Base-by-base conservation (phyloP, 495 filamentous ascomycete species). In the Lophiostoma macrostomum region DNA sequence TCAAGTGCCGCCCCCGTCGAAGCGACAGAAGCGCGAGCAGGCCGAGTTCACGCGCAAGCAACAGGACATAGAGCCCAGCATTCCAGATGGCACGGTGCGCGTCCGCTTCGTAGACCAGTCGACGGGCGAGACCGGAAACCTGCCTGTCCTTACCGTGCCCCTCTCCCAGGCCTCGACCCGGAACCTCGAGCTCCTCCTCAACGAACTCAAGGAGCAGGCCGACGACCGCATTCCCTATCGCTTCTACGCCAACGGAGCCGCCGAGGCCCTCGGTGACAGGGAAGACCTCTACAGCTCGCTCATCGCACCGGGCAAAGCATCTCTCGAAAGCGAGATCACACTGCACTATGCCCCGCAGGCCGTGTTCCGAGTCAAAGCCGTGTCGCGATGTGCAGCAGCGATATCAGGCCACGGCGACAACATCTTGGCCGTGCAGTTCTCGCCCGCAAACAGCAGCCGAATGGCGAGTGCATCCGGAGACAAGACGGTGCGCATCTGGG, bases 391-490 rank as follows among this genome's bases (percentile, higher is more conserved):
- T 71, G 84, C 90, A 5, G 86, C 91, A 39, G 83, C 84, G 23
- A 91, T 99, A 56, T 79, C 85, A 5, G 93, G 93, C 7, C 94
- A 99, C 66, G 91, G 90, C 3, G 87, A 95, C 64, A 81, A 90
- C 0, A 99, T 99, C 58, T 80, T 99, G 5, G 80, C 87, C 13
- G 86, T 85, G 8, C 82, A 88, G 31, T 99, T 97, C 70, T 94
- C 90, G 0, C 94, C 94, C 0, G 77, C 78, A 20, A 83, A 78
- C 3, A 91, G 89, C 1, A 82, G 86, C 6, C 80, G 84, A 47
- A 81, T 99, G 72, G 89, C 90, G 0, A 93, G 86, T 5, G 94
- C 91, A 0, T 89, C 85, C 55, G 94, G 94, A 29, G 94, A 99
- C 60, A 82, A 82, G 27, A 97, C 94, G 5, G 94, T 93, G 5